A percentile compares a stretch with the other conserved stretches of the same genome.
phyloP scores from a whole-genome alignment of 345 rosid genomes.

The Zanthoxylum bungeanum region DNA sequence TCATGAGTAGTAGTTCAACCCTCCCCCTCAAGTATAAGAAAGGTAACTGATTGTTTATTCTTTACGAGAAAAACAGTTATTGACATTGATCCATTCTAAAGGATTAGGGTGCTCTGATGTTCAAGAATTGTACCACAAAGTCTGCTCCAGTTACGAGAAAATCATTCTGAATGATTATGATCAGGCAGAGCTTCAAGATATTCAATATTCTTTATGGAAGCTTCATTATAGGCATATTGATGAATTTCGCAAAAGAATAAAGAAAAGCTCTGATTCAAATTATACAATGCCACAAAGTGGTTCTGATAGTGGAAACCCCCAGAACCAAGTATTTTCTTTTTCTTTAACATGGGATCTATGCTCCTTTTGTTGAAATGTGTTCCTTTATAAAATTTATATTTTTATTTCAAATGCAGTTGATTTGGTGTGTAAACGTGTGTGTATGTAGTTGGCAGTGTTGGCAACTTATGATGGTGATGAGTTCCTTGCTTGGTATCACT shows the following conservation, averaged over 20 bases:
- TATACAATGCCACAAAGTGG: slow-evolving; percentile 19
- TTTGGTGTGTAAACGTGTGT: slow-evolving; percentile 5
- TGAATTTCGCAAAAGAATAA: slow-evolving; percentile 76
- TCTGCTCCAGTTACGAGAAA: slow-evolving; percentile 64
- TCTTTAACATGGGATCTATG: neutral
- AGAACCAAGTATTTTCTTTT: slow-evolving; percentile 62
- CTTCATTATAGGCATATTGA: slow-evolving; percentile 77
- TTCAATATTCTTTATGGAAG: slow-evolving; percentile 87
- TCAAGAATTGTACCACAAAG: slow-evolving; percentile 48
- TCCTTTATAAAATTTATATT: no score
- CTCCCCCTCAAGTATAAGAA: slow-evolving; percentile 37
- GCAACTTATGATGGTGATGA: slow-evolving; percentile 87
- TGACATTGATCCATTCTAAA: slow-evolving; percentile 48
- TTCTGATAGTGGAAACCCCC: slow-evolving; percentile 76
- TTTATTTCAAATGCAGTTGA: neutral
- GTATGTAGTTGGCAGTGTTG: slow-evolving; percentile 73
- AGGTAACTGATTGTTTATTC: slow-evolving; percentile 56
- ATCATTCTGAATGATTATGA: slow-evolving; percentile 47
- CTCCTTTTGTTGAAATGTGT: neutral
- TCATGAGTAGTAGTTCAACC: slow-evolving; percentile 29
- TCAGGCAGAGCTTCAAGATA: slow-evolving; percentile 66
- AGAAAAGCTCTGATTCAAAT: slow-evolving; percentile 37
- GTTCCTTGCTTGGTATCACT: slow-evolving; percentile 85
- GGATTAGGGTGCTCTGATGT: slow-evolving; percentile 57
- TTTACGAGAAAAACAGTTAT: slow-evolving; percentile 74